Evolutionary conservation across 2,329 filamentous ascomycete species (phyloP), one percentile per base, ranked within the genome.

Genomic region (Phoma sp.): DNA sequence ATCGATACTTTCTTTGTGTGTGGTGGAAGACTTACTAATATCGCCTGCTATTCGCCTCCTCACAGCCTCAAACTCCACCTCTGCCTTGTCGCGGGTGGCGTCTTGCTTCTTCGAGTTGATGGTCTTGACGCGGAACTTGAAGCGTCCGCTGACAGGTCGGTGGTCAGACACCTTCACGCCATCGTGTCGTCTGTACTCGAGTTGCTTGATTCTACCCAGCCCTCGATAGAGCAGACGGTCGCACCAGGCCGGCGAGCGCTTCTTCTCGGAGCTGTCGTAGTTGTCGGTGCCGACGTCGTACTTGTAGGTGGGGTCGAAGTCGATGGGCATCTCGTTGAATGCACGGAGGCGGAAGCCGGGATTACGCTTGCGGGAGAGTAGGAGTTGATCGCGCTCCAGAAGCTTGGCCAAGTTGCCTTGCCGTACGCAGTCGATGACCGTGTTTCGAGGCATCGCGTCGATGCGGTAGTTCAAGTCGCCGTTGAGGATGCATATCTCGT

Each of bases 391-490:
- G 42, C 95, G 87, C 53, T 98, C 93, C 0, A 99, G 86, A 1
- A 99, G 84, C 71, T 96, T 96, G 23, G 81, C 69, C 2, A 98
- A 81, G 62, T 98, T 96, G 58, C 89, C 88, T 34, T 88, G 83
- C 59, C 90, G 88, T 43, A 98, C 86, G 1, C 92, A 92, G 55
- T 88, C 88, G 48, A 98, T 89, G 3, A 99, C 93, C 0, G 91
- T 92, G 67, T 98, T 92, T 42, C 95, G 90, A 15, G 92, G 92
- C 86, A 98, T 97, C 20, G 93, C 92, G 74, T 99, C 95, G 68
- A 99, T 98, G 57, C 95, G 92, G 75, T 99, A 99, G 76, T 99
- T 99, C 42, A 99, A 83, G 73, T 99, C 95, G 23, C 95, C 95
- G 67, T 98, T 98, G 34, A 98, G 78, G 40, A 99, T 87, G 74